Conservation (phyloP, 345 rosid genomes). For the Salix brachista region DNA sequence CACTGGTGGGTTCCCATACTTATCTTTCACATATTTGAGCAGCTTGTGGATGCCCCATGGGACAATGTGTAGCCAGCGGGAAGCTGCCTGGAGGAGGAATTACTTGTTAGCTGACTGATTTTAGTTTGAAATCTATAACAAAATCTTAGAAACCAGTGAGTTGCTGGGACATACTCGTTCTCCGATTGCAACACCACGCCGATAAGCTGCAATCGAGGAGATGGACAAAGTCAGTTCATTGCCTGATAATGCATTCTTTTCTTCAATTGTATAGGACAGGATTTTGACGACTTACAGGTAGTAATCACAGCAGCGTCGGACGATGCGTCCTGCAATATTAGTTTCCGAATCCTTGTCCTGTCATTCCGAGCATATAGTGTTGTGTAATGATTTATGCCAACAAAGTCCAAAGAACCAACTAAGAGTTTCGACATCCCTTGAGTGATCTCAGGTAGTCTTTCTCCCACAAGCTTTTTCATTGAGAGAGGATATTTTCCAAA, state of each 20-base stretch:
- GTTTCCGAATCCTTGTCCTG: conserved; percentile 59
- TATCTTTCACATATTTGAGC: conserved; percentile 57
- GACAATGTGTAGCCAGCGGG: conserved; percentile 79
- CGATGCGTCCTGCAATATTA: conserved; percentile 77
- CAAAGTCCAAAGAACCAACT: conserved; percentile 51
- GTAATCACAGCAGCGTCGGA: conserved; percentile 78
- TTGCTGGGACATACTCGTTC: conserved; percentile 53
- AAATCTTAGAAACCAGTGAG: conserved; percentile 3
- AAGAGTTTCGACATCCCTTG: conserved; percentile 47
- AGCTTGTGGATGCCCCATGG: conserved; percentile 81
- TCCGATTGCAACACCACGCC: conserved; percentile 72
- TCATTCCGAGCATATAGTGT: conserved; percentile 67
- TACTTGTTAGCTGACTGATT: conserved; percentile 15
- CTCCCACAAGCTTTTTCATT: conserved; percentile 61
- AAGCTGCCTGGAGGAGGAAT: conserved; percentile 73
- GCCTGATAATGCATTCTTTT: neutral
- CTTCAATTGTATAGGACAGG: neutral
- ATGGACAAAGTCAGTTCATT: conserved; percentile 1
- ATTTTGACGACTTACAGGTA: conserved; percentile 46
- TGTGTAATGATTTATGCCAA: conserved; percentile 90
- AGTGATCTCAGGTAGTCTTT: conserved; percentile 66
- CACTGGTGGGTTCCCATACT: conserved; percentile 70
- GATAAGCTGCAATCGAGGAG: conserved; percentile 45
- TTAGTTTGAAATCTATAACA: conserved; percentile 4
- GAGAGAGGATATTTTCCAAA: conserved; percentile 73